phyloP scores from a whole-genome alignment of 164 flowering plant species.

The Dillenia turbinata region DNA sequence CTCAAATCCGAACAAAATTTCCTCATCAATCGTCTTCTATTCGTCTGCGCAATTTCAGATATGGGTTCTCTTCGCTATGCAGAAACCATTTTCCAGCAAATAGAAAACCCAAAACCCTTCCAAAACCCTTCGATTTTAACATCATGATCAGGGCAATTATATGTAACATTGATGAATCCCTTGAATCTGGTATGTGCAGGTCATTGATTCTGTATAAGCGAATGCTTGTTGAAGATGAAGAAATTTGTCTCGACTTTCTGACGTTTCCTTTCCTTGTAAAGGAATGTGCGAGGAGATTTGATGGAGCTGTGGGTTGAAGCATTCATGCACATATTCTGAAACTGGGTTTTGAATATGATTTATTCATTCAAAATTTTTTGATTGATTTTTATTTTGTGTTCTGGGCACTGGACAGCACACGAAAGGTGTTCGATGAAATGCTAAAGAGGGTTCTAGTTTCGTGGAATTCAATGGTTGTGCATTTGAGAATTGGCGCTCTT shows the following conservation, averaged over 20 bases:
- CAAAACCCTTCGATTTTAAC: conserved; percentile 45
- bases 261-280: conserved; percentile 68
- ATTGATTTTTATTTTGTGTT: conserved; percentile 31
- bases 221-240: conserved; percentile 39
- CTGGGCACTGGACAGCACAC: conserved; percentile 31
- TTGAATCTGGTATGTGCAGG: conserved; percentile 4
- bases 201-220: conserved; percentile 41
- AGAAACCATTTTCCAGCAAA: conserved; percentile 26
- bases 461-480: conserved; percentile 65
- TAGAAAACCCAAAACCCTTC: conserved; percentile 38
- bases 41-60: conserved; percentile 38
- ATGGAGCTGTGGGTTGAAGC: conserved; percentile 26
- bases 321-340: conserved; percentile 43
- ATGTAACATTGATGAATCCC: background rate
- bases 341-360: conserved; percentile 36
- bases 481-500: conserved; percentile 51
- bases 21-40: conserved; percentile 60
- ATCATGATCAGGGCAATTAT: conserved; percentile 62
- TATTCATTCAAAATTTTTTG: conserved; percentile 46
- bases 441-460: conserved; percentile 52
- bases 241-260: conserved; percentile 44
- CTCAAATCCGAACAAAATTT: conserved; percentile 23
- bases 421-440: conserved; percentile 62
- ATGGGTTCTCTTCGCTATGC: conserved; percentile 46
- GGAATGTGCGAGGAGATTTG: conserved; percentile 36